These are phyloP conservation scores for Actinomortierella wolfii DNA, from an alignment of 371 early-diverging fungal species.

Conservation along the genomic window DNA sequence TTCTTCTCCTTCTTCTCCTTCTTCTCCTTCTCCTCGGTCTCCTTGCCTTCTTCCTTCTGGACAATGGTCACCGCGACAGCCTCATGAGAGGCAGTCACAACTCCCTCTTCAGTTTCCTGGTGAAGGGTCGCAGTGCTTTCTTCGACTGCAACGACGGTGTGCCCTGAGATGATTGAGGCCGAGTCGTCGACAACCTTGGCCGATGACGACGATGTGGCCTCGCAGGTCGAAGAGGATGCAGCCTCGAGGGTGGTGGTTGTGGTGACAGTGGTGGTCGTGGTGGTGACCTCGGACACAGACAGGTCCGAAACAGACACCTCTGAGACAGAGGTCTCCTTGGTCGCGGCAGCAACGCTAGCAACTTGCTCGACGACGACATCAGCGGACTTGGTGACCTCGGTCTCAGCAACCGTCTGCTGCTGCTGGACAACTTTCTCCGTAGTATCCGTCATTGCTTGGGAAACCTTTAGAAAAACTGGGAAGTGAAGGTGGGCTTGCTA, in stretches of 20 bases:
- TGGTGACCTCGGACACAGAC: constrained; percentile 13
- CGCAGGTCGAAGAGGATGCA: too few relatives aligned
- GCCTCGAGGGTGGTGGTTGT: constrained; percentile 4
- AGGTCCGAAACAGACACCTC: constrained; percentile 4
- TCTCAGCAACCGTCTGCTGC: too few relatives aligned
- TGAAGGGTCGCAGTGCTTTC: not conserved
- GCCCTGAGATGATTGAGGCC: not conserved
- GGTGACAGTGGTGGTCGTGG: constrained; percentile 4
- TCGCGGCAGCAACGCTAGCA: not conserved
- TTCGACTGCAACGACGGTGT: not conserved
- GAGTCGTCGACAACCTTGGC: constrained; percentile 2
- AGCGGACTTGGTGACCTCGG: too few relatives aligned
- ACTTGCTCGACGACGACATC: too few relatives aligned
- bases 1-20: constrained; percentile 52
- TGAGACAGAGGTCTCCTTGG: constrained; percentile 3
- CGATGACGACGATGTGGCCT: too few relatives aligned
- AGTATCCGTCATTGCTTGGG: not conserved
- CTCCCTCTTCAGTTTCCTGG: not conserved
- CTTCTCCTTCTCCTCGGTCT: constrained; percentile 71
- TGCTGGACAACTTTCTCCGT: too few relatives aligned
- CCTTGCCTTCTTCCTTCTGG: constrained; percentile 57
- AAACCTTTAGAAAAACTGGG: not conserved
- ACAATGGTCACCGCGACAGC: constrained; percentile 87
- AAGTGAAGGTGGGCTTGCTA: not conserved
- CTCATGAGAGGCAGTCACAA: constrained; percentile 46